These are phyloP conservation scores for Holtermanniella nyarrowii DNA, from an alignment of 768 basidiomycete species.

Conservation along the genomic window DNA sequence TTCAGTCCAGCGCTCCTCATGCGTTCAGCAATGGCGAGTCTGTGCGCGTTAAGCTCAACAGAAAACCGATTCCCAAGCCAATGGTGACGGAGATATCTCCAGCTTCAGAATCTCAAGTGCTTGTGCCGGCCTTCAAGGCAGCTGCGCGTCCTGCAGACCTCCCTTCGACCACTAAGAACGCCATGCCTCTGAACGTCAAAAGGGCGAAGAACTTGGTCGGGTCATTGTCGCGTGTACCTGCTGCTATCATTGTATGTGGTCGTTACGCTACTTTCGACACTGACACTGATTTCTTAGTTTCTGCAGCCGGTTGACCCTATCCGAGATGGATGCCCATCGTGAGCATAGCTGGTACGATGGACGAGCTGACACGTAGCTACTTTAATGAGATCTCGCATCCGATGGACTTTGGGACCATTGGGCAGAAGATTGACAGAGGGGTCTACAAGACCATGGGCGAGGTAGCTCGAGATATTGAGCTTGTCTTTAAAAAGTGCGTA, in stretches of 20 bases:
- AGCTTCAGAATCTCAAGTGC: not conserved
- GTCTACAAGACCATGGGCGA: conserved; percentile 72
- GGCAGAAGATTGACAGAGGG: conserved; percentile 54
- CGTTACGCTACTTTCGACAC: not conserved
- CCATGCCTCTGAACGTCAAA: conserved; percentile 17
- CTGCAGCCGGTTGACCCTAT: conserved; percentile 71
- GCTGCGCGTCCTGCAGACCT: conserved; percentile 11
- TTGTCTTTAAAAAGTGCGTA: conserved; percentile 63
- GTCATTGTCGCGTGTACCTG: conserved; percentile 12
- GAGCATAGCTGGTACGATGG: conserved; percentile 37
- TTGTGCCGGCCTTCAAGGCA: not conserved
- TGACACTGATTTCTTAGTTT: conserved; percentile 46
- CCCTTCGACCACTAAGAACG: conserved; percentile 13
- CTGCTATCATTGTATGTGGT: conserved; percentile 8
- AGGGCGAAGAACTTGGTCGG: conserved; percentile 22
- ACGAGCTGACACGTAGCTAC: conserved; percentile 50
- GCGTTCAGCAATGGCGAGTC: not conserved
- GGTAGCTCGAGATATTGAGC: conserved; percentile 65
- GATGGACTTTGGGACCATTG: conserved; percentile 87
- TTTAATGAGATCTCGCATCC: conserved; percentile 81
- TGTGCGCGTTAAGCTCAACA: not conserved
- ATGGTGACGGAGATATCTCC: not conserved
- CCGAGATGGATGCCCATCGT: conserved; percentile 82
- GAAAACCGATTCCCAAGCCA: not conserved
- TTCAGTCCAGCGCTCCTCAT: not conserved